These are phyloP conservation scores for Emericellopsis cladophorae DNA, from an alignment of 2,329 filamentous ascomycete species.

Conservation along the genomic window DNA sequence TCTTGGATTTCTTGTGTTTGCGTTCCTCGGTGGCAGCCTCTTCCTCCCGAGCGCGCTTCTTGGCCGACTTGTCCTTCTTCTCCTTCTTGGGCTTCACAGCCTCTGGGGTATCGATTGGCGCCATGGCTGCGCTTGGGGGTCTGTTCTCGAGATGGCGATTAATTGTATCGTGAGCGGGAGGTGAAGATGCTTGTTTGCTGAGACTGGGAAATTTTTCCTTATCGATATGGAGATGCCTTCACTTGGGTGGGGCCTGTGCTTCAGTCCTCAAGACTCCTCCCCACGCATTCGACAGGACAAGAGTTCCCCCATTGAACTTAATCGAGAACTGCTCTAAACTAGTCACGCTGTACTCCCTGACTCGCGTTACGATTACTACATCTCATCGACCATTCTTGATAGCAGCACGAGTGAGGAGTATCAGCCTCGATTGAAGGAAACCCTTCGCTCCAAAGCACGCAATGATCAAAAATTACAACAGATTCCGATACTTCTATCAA, in stretches of 20 bases:
- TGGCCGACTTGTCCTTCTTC: slow-evolving; percentile 23
- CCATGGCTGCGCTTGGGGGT: slow-evolving; percentile 11
- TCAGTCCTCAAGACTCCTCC: background rate
- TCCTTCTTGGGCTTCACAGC: slow-evolving; percentile 24
- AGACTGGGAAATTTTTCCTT: slow-evolving; percentile 1
- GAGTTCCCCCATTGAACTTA: too few species aligned
- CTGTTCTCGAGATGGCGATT: background rate
- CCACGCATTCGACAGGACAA: too few species aligned
- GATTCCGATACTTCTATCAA: too few species aligned
- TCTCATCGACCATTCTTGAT: too few species aligned
- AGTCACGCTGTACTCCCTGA: too few species aligned
- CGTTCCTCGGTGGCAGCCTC: slow-evolving; percentile 26
- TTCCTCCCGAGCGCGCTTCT: slow-evolving; percentile 32
- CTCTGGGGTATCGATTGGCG: slow-evolving; percentile 17
- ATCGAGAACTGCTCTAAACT: too few species aligned
- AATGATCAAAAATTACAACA: too few species aligned
- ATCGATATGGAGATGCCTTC: background rate
- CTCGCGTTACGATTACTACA: too few species aligned
- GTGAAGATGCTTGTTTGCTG: background rate
- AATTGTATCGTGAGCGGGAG: background rate
- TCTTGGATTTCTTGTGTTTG: slow-evolving; percentile 38
- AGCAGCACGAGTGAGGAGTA: too few species aligned
- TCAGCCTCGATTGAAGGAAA: too few species aligned
- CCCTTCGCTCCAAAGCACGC: too few species aligned
- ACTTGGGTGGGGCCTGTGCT: background rate